Evolutionary conservation across 2,329 filamentous ascomycete genomes (phyloP).

Genomic region (Diaporthe sp.): DNA sequence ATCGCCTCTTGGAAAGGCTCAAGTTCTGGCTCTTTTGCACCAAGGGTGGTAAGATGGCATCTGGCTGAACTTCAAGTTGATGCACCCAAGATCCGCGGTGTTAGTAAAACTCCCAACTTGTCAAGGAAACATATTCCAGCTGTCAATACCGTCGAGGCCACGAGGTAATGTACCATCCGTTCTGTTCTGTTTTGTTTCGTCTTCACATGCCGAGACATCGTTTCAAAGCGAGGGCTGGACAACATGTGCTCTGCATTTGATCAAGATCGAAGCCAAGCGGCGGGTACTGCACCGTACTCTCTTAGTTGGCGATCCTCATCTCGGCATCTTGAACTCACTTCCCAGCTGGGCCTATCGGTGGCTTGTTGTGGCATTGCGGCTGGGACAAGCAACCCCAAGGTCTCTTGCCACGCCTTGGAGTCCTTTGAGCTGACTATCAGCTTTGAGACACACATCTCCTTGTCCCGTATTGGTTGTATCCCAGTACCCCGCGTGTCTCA

Average conservation of each 20-base stretch:
- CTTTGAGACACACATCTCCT: neutral
- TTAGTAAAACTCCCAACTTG: neutral
- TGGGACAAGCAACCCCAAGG: neutral
- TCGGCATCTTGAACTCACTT: neutral
- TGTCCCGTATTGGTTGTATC: neutral
- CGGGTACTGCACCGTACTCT: neutral
- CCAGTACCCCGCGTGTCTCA: neutral
- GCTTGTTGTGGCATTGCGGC: neutral
- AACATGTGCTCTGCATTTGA: neutral
- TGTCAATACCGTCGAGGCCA: neutral
- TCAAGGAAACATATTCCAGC: neutral
- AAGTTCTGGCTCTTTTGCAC: neutral
- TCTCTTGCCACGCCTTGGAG: neutral
- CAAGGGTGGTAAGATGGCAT: neutral
- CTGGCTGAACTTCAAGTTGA: neutral
- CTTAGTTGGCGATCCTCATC: neutral
- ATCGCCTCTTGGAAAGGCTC: neutral
- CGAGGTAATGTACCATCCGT: neutral
- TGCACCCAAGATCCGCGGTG: neutral
- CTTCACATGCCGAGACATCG: neutral
- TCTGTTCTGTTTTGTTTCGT: neutral
- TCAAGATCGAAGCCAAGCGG: slow-evolving; percentile 18
- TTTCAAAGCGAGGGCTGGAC: neutral
- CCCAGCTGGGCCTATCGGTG: neutral
- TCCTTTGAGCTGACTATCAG: neutral